Conservation (phyloP, 768 basidiomycete species). For the Collybia mongolica region DNA sequence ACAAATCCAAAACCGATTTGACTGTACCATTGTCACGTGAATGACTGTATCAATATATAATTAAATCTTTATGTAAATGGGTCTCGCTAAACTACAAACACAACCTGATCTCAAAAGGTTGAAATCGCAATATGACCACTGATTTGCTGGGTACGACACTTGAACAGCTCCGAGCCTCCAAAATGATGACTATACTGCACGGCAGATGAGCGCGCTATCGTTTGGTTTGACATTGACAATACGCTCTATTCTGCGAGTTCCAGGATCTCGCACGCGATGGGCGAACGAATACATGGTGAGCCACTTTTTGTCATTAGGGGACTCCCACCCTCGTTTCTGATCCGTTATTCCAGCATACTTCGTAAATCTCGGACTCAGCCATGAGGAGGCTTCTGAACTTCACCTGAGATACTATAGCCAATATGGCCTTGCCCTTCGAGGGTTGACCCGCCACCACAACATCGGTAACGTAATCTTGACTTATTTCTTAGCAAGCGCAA, state of each 20-base stretch:
- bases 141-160: conserved; percentile 6
- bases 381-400: conserved; percentile 66
- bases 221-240: conserved; percentile 89
- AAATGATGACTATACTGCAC: not conserved
- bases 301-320: not conserved
- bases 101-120: too few relatives aligned
- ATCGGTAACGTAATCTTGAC: conserved; percentile 50
- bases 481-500: not conserved
- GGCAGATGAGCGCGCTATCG: conserved; percentile 55
- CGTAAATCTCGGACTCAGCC: conserved; percentile 60
- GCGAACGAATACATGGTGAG: conserved; percentile 71
- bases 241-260: conserved; percentile 80
- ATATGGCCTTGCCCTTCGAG: conserved; percentile 82
- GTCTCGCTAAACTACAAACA: too few relatives aligned
- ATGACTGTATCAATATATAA: too few relatives aligned
- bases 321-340: too few relatives aligned
- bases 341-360: conserved; percentile 60
- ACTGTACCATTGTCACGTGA: too few relatives aligned
- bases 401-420: conserved; percentile 74
- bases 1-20: too few relatives aligned
- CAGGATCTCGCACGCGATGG: conserved; percentile 79
- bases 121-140: not conserved
- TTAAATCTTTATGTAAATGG: too few relatives aligned
- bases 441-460: conserved; percentile 71
- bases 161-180: not conserved